Percentiles rank a stretch among this genome's conserved stretches.
Evolutionary conservation across 2,329 filamentous ascomycete genomes (phyloP).

Genomic region (Elsinoe australis): DNA sequence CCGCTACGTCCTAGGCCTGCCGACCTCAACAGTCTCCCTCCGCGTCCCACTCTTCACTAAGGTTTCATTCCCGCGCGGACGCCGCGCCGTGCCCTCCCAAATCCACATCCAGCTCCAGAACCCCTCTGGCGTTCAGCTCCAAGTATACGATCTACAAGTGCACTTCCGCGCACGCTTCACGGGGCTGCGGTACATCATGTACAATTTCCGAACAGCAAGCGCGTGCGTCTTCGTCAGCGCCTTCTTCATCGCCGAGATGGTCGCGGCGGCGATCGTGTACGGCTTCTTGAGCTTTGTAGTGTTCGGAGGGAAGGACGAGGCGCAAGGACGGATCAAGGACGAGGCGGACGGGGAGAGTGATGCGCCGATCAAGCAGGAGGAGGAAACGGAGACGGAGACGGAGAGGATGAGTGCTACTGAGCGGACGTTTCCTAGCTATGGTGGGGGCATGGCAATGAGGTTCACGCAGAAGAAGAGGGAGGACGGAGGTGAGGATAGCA

Average conservation of each 20-base stretch:
- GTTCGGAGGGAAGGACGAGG: constrained; percentile 20
- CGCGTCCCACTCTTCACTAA: constrained; percentile 65
- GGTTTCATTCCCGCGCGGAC: constrained; percentile 55
- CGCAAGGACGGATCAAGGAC: constrained; percentile 20
- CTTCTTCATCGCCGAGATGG: constrained; percentile 72
- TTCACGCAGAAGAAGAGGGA: constrained; percentile 27
- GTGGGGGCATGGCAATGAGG: constrained; percentile 36
- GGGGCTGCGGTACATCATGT: constrained; percentile 78
- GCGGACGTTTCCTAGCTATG: constrained; percentile 43
- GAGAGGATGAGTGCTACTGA: constrained; percentile 39
- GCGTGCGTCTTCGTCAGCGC: constrained; percentile 59
- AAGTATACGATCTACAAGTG: constrained; percentile 65
- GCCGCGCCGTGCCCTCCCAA: constrained; percentile 45
- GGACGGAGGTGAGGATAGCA: constrained; percentile 14
- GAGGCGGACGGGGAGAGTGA: constrained; percentile 17
- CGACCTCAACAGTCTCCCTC: constrained; percentile 56
- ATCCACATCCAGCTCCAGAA: constrained; percentile 63
- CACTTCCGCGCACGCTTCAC: constrained; percentile 66
- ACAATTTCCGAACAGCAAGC: constrained; percentile 64
- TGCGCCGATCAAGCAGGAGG: constrained; percentile 26
- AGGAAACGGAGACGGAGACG: constrained; percentile 22
- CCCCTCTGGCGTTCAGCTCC: constrained; percentile 44
- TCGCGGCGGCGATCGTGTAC: constrained; percentile 61
- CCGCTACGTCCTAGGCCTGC: constrained; percentile 61
- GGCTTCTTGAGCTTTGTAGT: constrained; percentile 43